Conservation (phyloP, 306 rosid species). For the Adenanthera pavonina region DNA sequence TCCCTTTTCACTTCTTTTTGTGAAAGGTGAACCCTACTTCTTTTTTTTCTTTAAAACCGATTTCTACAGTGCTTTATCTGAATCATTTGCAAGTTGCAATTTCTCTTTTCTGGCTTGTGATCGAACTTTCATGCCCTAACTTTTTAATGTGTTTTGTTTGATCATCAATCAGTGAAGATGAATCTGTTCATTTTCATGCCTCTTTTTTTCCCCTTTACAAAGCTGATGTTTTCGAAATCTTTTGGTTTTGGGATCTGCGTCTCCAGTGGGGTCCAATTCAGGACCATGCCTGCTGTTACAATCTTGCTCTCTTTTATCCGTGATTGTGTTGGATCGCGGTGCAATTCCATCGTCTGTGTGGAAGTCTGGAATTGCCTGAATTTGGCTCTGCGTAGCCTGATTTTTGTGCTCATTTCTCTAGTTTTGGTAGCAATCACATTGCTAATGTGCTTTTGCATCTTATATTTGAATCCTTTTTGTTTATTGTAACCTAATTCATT, state of each 20-base stretch:
- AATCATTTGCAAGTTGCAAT: neutral
- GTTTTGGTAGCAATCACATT: constrained; percentile 15
- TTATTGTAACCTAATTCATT: constrained; percentile 29
- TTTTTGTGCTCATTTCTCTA: neutral
- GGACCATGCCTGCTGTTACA: constrained; percentile 24
- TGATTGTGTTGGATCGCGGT: constrained; percentile 28
- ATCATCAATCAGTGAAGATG: constrained; percentile 28
- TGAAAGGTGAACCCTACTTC: constrained; percentile 50
- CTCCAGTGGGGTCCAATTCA: constrained; percentile 37
- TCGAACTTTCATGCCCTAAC: constrained; percentile 33
- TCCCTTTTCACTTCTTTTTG: constrained; percentile 29
- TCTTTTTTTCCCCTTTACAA: neutral
- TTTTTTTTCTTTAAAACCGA: neutral
- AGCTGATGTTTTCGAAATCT: constrained; percentile 4
- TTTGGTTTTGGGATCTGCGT: constrained; percentile 24
- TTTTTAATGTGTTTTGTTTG: constrained; percentile 19
- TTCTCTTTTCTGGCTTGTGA: constrained; percentile 24
- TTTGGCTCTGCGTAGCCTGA: constrained; percentile 22
- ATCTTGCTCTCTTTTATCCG: constrained; percentile 28
- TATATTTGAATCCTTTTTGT: neutral
- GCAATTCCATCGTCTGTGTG: constrained; percentile 2
- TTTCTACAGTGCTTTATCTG: neutral
- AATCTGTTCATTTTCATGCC: constrained; percentile 22
- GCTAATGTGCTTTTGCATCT: constrained; percentile 9
- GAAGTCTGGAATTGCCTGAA: neutral